These are phyloP conservation scores for Guyanaporus albipodus DNA, from an alignment of 768 basidiomycete genomes.

Conservation along the genomic window DNA sequence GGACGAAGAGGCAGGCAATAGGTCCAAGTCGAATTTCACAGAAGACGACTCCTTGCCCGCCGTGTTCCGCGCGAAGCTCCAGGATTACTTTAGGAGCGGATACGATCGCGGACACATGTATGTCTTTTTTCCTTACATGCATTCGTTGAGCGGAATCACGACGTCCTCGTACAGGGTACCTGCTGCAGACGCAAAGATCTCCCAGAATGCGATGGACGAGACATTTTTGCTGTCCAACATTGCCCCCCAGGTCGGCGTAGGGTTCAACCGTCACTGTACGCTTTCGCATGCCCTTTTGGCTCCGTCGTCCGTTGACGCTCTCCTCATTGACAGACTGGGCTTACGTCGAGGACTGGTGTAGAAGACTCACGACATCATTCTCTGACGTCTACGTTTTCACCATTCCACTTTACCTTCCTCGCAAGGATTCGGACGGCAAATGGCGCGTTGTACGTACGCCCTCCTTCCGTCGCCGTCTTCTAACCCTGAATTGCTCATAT, in stretches of 20 bases:
- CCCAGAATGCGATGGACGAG: constrained; percentile 94
- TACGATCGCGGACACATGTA: constrained; percentile 98
- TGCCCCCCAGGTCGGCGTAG: constrained; percentile 95
- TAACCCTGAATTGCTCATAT: background rate
- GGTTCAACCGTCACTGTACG: constrained; percentile 94
- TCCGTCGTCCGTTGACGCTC: background rate
- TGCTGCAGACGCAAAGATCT: constrained; percentile 91
- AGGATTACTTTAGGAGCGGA: constrained; percentile 90
- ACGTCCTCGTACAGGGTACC: constrained; percentile 62
- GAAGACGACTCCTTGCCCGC: constrained; percentile 81
- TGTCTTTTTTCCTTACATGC: constrained; percentile 29
- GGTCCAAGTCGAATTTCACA: constrained; percentile 70
- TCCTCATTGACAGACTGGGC: constrained; percentile 80
- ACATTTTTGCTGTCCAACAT: constrained; percentile 95
- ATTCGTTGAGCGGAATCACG: background rate
- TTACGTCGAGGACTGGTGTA: constrained; percentile 93
- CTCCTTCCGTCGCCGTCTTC: background rate
- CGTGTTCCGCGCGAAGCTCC: constrained; percentile 74
- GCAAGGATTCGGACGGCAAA: constrained; percentile 82
- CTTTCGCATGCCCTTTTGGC: background rate
- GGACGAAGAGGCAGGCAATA: constrained; percentile 51
- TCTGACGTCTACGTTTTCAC: constrained; percentile 98
- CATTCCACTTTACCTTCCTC: constrained; percentile 92
- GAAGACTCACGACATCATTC: constrained; percentile 81
- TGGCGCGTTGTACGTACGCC: constrained; percentile 79